Evolutionary conservation across 2,329 filamentous ascomycete species (phyloP).

Genomic region (Thielaviopsis ethacetica): DNA sequence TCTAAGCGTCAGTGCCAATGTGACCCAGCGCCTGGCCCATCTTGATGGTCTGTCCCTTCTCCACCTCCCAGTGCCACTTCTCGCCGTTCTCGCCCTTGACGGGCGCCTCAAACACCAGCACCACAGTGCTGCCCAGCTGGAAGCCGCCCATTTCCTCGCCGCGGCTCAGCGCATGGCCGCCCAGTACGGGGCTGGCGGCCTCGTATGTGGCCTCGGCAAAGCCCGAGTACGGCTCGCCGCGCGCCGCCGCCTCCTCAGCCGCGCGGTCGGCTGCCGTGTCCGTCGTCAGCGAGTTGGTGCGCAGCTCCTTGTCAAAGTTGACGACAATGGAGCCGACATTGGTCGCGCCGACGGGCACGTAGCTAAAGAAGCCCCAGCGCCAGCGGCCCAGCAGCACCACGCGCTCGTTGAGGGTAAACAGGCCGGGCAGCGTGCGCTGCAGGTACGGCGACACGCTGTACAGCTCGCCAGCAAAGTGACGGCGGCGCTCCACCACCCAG

Average conservation of each 20-base stretch:
- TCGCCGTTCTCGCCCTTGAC: slow-evolving; percentile 23
- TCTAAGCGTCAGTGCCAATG: slow-evolving; percentile 38
- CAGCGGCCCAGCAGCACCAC: slow-evolving; percentile 86
- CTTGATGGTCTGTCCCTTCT: slow-evolving; percentile 76
- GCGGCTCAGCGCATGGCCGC: slow-evolving; percentile 65
- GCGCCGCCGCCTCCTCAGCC: slow-evolving; percentile 57
- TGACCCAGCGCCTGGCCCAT: slow-evolving; percentile 75
- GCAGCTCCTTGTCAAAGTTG: slow-evolving; percentile 89
- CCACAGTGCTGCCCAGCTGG: slow-evolving; percentile 85
- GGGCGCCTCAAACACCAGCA: slow-evolving; percentile 91
- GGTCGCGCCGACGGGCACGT: slow-evolving; percentile 87
- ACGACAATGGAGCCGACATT: slow-evolving; percentile 94
- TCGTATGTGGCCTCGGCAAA: slow-evolving; percentile 86
- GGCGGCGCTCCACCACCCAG: slow-evolving; percentile 86
- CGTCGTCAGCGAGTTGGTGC: slow-evolving; percentile 81
- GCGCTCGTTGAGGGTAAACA: slow-evolving; percentile 93
- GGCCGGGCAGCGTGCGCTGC: slow-evolving; percentile 75
- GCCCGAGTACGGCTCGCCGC: slow-evolving; percentile 73
- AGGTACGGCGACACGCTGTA: slow-evolving; percentile 92
- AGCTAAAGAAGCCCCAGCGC: slow-evolving; percentile 96
- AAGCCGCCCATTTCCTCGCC: slow-evolving; percentile 99
- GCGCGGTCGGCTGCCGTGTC: slow-evolving; percentile 83
- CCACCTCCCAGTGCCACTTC: slow-evolving; percentile 64
- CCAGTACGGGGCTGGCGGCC: slow-evolving; percentile 57
- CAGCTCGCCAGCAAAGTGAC: slow-evolving; percentile 95